These are phyloP conservation scores for Penicillium bovifimosum DNA, from an alignment of 495 filamentous ascomycete genomes.

Conservation along the genomic window DNA sequence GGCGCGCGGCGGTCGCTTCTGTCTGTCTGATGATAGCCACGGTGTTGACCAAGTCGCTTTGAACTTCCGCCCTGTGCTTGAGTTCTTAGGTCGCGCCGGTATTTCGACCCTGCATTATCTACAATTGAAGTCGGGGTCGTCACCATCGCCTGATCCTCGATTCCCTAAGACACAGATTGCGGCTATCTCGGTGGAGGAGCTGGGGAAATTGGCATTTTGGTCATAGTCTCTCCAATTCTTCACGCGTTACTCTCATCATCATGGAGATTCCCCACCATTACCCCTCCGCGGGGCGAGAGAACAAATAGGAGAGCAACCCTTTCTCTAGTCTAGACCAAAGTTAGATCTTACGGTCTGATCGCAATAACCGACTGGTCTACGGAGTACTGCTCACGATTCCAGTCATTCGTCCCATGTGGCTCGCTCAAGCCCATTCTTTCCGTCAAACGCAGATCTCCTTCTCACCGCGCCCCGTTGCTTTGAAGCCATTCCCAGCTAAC, in stretches of 20 bases:
- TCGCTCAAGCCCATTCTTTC: neutral
- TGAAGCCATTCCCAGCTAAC: neutral
- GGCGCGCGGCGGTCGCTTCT: conserved; percentile 68
- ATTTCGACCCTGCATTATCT: conserved; percentile 43
- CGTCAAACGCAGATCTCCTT: neutral
- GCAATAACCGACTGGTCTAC: neutral
- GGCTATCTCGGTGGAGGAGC: conserved; percentile 20
- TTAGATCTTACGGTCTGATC: neutral
- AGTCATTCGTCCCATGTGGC: neutral
- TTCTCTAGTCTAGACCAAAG: neutral
- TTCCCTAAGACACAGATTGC: conserved; percentile 38
- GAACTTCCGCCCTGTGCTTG: conserved; percentile 56
- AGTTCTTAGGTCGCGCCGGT: conserved; percentile 48
- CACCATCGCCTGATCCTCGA: conserved; percentile 27
- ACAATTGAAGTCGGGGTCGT: conserved; percentile 18
- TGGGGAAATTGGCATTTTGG: conserved; percentile 24
- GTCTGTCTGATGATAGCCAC: conserved; percentile 89
- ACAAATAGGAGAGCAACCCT: neutral
- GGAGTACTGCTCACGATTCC: neutral
- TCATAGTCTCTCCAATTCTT: neutral
- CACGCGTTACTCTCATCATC: neutral
- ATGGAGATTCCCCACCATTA: neutral
- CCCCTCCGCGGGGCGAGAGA: neutral
- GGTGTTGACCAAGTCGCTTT: conserved; percentile 71
- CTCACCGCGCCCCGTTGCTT: neutral